These are phyloP conservation scores for Coriaria nepalensis DNA, from an alignment of 306 rosid genomes.

Conservation along the genomic window DNA sequence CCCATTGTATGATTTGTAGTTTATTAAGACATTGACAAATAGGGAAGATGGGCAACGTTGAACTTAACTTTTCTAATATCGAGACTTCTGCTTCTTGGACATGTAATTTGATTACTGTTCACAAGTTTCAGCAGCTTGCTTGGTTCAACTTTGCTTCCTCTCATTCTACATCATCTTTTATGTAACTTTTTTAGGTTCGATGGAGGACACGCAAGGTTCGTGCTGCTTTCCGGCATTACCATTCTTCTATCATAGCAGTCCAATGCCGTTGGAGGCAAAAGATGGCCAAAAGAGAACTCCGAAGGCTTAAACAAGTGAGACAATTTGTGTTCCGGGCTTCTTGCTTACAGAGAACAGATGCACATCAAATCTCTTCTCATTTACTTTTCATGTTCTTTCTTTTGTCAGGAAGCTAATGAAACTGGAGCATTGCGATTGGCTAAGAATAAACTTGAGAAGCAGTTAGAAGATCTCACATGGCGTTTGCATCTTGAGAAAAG, in stretches of 20 bases:
- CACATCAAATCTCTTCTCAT: slow-evolving; percentile 8
- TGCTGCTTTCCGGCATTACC: slow-evolving; percentile 36
- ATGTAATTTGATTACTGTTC: neutral
- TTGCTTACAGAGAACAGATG: neutral
- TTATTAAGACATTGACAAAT: no score
- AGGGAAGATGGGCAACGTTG: no score
- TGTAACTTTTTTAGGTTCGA: slow-evolving; percentile 36
- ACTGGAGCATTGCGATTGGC: slow-evolving; percentile 94
- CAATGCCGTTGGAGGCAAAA: slow-evolving; percentile 87
- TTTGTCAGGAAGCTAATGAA: slow-evolving; percentile 86
- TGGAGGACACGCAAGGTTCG: slow-evolving; percentile 87
- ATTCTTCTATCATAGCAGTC: slow-evolving; percentile 53
- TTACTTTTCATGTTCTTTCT: slow-evolving; percentile 7
- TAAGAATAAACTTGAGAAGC: slow-evolving; percentile 90
- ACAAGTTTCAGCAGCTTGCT: neutral
- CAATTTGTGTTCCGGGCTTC: neutral
- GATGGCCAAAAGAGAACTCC: slow-evolving; percentile 71
- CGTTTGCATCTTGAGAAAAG: slow-evolving; percentile 90
- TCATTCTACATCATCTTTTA: slow-evolving; percentile 1
- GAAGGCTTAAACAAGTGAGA: slow-evolving; percentile 57
- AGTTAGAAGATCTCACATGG: slow-evolving; percentile 90
- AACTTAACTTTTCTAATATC: no score
- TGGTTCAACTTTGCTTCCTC: neutral
- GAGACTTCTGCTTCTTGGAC: neutral
- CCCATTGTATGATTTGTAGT: slow-evolving; percentile 11